These are phyloP conservation scores for Botrytis byssoidea DNA, from an alignment of 2,329 filamentous ascomycete species.

Conservation along the genomic window DNA sequence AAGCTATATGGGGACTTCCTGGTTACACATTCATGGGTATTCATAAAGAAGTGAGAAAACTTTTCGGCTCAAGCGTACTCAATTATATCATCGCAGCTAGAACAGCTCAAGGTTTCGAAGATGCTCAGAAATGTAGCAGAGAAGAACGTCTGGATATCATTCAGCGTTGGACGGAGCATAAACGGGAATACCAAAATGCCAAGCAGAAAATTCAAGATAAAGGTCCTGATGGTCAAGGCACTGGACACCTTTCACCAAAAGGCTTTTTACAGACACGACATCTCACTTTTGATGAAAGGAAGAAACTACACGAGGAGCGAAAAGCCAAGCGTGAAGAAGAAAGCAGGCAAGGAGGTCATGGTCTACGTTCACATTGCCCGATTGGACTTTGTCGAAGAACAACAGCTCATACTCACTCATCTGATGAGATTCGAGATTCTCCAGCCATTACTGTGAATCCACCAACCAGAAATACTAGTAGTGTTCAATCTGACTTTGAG, in stretches of 20 bases:
- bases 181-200: constrained; percentile 41
- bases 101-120: constrained; percentile 71
- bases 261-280: constrained; percentile 52
- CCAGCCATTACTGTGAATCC: constrained; percentile 18
- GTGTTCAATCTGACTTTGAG: constrained; percentile 63
- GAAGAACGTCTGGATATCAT: constrained; percentile 66
- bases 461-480: constrained; percentile 16
- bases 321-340: constrained; percentile 39
- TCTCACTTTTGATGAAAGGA: constrained; percentile 51
- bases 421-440: constrained; percentile 25
- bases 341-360: constrained; percentile 30
- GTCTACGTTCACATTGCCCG: constrained; percentile 29
- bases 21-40: constrained; percentile 83
- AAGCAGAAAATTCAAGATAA: constrained; percentile 40
- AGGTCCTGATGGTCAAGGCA: constrained; percentile 34
- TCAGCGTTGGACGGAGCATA: constrained; percentile 48
- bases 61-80: constrained; percentile 67
- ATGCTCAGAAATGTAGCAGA: constrained; percentile 52
- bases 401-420: constrained; percentile 30
- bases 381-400: constrained; percentile 29
- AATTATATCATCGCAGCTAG: constrained; percentile 79
- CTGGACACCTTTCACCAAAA: constrained; percentile 36
- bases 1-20: constrained; percentile 66
- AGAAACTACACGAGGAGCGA: constrained; percentile 50
- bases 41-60: constrained; percentile 71